Evolutionary conservation across 2,329 filamentous ascomycete species (phyloP).

Genomic region (Exophiala oligosperma): DNA sequence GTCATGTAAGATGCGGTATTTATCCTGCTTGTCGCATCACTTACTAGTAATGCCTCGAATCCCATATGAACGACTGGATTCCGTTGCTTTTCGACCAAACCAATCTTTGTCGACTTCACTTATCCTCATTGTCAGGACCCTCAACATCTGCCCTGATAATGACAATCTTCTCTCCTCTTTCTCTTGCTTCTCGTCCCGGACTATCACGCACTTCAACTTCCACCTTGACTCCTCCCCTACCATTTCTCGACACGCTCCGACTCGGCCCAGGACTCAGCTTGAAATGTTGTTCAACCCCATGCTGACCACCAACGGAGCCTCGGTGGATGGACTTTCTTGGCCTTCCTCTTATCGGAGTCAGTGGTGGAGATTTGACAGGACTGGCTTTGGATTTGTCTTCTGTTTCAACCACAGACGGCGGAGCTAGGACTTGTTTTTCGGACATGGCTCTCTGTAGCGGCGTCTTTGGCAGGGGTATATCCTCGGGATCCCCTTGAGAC

Average conservation of each 20-base stretch:
- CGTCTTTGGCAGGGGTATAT: conserved; percentile 7
- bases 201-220: conserved; percentile 27
- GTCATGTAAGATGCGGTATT: conserved; percentile 36
- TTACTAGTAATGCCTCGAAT: neutral
- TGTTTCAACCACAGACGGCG: conserved; percentile 5
- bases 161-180: conserved; percentile 25
- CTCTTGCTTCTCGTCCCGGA: conserved; percentile 23
- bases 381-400: conserved; percentile 1
- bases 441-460: conserved; percentile 22
- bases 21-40: neutral
- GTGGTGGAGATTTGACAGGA: conserved; percentile 14
- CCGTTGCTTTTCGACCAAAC: neutral
- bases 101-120: conserved; percentile 43
- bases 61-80: conserved; percentile 46
- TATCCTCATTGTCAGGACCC: conserved; percentile 9
- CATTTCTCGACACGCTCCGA: conserved; percentile 23
- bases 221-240: conserved; percentile 22
- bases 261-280: conserved; percentile 20
- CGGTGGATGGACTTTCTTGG: conserved; percentile 21
- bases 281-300: conserved; percentile 23
- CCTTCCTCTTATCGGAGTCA: conserved; percentile 19
- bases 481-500: neutral
- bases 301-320: conserved; percentile 12
- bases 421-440: conserved; percentile 21
- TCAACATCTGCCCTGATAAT: conserved; percentile 24